Evolutionary conservation across 345 rosid species (phyloP), one percentile per base, ranked within the genome.

Genomic region (Anacardium occidentale): DNA sequence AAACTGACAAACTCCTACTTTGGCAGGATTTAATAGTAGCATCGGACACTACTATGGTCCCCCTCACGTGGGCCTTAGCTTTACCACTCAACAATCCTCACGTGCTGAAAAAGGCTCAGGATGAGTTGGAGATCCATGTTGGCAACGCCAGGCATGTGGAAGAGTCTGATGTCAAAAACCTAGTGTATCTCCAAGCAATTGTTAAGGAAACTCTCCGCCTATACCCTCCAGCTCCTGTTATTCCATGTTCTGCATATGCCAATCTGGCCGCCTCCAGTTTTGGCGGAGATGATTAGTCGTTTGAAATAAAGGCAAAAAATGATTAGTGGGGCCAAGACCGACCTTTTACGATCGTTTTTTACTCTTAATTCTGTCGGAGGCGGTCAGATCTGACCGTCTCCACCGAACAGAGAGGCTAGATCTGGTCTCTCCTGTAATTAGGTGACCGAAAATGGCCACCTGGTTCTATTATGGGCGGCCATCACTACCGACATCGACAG

Each of bases 191-290:
- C 26, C 62, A 80, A 45, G 83, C 80, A 3, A 61, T 80, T 8
- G 24, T 83, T 0, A 82, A 84, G 69, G 87, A 85, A 77, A 74
- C 85, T 37, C 0, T 84, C 52, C 70, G 83, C 7, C 32, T 82
- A 12, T 80, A 78, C 69, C 80, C 85, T 10, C 66, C 83, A 3
- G 71, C 26, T 1, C 74, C 83, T 45, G 12, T 81, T 0, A 34
- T 65, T 9, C 82, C 56, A 5, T 75, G 70, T 34, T 62, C 69
- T 9, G n/a, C n/a, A n/a, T n/a, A n/a, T n/a, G n/a, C n/a, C n/a
- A n/a, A n/a, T n/a, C n/a, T n/a, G n/a, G n/a, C n/a, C n/a, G n/a
- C n/a, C n/a, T n/a, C n/a, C n/a, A n/a, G n/a, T n/a, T n/a, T n/a
- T n/a, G n/a, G n/a, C n/a, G n/a, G n/a, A n/a, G n/a, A n/a, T n/a